These are phyloP conservation scores for Penicillium bialowiezense DNA, from an alignment of 495 filamentous ascomycete species.

Conservation along the genomic window DNA sequence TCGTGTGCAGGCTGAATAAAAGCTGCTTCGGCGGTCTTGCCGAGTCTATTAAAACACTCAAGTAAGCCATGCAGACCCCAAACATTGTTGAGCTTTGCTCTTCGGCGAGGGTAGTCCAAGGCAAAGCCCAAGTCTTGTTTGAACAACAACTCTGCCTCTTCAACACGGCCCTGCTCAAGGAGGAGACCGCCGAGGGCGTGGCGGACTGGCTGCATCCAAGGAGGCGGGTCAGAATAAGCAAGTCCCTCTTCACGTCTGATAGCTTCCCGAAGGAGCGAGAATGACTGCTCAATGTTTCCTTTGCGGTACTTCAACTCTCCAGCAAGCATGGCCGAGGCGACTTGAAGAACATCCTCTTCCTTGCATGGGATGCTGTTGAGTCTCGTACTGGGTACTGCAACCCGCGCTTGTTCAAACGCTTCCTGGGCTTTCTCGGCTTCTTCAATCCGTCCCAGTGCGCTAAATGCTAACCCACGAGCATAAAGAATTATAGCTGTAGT, in stretches of 20 bases:
- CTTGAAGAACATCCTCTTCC: not conserved
- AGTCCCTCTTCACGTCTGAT: not conserved
- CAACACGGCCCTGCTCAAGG: not conserved
- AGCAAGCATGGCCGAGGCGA: not conserved
- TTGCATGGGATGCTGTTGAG: conserved; percentile 1
- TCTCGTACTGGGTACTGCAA: not conserved
- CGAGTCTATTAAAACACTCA: not conserved
- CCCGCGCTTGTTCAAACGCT: not conserved
- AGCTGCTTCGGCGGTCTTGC: not conserved
- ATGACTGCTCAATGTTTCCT: not conserved
- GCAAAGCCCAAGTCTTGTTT: not conserved
- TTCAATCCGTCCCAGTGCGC: not conserved
- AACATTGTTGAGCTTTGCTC: conserved; percentile 1
- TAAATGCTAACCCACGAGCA: not conserved
- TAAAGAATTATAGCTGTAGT: not conserved
- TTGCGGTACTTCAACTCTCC: conserved; percentile 1
- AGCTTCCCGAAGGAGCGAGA: not conserved
- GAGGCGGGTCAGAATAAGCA: not conserved
- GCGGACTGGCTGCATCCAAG: conserved; percentile 3
- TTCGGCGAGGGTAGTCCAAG: not conserved
- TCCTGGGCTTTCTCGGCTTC: not conserved
- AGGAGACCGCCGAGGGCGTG: not conserved
- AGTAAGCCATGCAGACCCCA: conserved; percentile 1
- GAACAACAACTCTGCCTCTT: not conserved
- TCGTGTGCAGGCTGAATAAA: not conserved